Conservation (phyloP, 345 rosid species). For the Arabis alpina region DNA sequence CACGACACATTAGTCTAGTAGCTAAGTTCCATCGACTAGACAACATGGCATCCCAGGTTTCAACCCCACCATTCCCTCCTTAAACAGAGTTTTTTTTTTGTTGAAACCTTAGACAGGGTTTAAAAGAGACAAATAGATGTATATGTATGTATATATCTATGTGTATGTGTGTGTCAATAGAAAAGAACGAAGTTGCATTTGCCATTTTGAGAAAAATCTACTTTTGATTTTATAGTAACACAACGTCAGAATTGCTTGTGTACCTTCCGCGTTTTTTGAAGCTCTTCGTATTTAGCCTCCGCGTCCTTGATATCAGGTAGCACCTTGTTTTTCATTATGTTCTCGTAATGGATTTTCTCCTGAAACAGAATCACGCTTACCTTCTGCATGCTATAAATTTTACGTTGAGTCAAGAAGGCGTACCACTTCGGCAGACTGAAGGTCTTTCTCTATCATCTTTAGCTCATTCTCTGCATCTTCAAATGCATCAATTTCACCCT, state of each 20-base stretch:
- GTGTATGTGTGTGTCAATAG: neutral
- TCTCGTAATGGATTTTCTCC: conserved; percentile 81
- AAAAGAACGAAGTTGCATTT: conserved; percentile 1
- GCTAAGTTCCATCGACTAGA: conserved; percentile 12
- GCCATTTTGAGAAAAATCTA: neutral
- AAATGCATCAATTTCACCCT: conserved; percentile 71
- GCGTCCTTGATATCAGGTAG: conserved; percentile 67
- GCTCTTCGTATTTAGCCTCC: conserved; percentile 59
- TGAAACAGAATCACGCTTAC: conserved; percentile 46
- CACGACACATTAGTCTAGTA: neutral
- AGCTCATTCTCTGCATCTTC: conserved; percentile 79
- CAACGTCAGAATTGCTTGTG: conserved; percentile 10
- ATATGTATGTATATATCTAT: neutral
- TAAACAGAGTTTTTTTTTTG: neutral
- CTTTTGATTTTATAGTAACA: neutral
- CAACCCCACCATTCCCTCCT: conserved; percentile 22
- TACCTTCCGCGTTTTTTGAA: conserved; percentile 68
- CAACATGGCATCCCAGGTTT: conserved; percentile 26
- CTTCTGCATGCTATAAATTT: conserved; percentile 30
- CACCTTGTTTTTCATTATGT: conserved; percentile 75
- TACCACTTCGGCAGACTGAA: conserved; percentile 64
- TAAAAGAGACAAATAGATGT: neutral
- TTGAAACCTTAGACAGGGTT: neutral
- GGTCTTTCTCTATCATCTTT: conserved; percentile 67
- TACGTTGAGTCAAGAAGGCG: conserved; percentile 11